phyloP scores from a whole-genome alignment of 2,329 filamentous ascomycete species.

The Paraphaeosphaeria minitans region DNA sequence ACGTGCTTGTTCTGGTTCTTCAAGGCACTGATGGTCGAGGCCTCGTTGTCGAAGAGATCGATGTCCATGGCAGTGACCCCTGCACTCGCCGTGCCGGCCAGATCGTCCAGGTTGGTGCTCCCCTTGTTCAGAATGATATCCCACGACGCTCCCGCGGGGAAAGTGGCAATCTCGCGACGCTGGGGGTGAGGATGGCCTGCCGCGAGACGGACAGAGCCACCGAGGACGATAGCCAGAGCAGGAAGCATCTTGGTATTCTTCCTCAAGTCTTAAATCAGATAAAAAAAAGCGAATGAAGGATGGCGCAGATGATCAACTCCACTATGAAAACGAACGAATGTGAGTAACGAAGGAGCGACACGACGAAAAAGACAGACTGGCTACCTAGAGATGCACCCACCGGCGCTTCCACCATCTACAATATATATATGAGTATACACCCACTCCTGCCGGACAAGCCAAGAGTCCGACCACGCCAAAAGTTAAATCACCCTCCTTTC shows the following conservation, averaged over 20 bases:
- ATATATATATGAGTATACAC: neutral
- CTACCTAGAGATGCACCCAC: neutral
- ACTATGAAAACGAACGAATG: neutral
- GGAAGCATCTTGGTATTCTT: neutral
- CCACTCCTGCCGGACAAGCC: neutral
- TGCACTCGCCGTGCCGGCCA: conserved; percentile 28
- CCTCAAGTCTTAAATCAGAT: neutral
- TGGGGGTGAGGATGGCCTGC: conserved; percentile 10
- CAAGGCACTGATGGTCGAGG: conserved; percentile 46
- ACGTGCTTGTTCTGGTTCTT: conserved; percentile 60
- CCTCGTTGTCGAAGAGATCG: conserved; percentile 60
- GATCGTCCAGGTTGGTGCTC: conserved; percentile 7
- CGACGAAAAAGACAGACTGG: neutral
- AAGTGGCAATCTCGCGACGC: conserved; percentile 13
- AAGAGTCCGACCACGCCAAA: neutral
- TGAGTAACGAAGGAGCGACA: neutral
- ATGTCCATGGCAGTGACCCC: conserved; percentile 60
- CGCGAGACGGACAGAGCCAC: conserved; percentile 10
- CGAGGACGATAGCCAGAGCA: conserved; percentile 12
- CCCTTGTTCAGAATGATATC: conserved; percentile 24
- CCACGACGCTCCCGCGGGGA: conserved; percentile 21
- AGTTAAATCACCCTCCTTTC: neutral
- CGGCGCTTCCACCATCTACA: neutral
- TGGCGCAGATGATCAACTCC: neutral
- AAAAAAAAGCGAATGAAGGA: neutral